Evolutionary conservation across 495 filamentous ascomycete species (phyloP).

Genomic region (Recurvomyces mirabilis): DNA sequence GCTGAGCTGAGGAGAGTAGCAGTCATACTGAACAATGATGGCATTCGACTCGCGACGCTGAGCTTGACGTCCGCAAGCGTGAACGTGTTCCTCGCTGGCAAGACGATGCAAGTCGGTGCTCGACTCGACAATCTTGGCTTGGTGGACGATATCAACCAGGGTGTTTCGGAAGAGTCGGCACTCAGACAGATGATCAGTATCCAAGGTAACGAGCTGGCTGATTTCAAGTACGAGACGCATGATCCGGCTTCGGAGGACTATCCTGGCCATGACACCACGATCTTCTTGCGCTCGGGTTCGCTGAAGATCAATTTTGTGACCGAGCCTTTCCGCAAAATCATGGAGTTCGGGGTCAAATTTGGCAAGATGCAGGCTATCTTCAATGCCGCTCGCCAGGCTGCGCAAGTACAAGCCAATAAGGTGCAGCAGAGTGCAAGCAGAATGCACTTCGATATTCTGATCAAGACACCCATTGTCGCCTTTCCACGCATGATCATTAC

Average conservation of each 20-base stretch:
- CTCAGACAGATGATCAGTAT: constrained; percentile 85
- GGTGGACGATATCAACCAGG: constrained; percentile 89
- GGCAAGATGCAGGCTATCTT: constrained; percentile 99
- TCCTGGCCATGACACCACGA: constrained; percentile 89
- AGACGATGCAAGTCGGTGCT: constrained; percentile 72
- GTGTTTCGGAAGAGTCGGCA: constrained; percentile 65
- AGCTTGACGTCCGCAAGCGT: constrained; percentile 86
- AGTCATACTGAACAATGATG: constrained; percentile 95
- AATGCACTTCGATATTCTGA: constrained; percentile 83
- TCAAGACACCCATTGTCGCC: constrained; percentile 91
- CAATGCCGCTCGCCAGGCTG: constrained; percentile 89
- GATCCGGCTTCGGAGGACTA: constrained; percentile 63
- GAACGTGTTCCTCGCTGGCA: constrained; percentile 75
- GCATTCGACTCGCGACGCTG: constrained; percentile 83
- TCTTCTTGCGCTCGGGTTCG: constrained; percentile 80
- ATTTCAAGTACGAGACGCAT: constrained; percentile 95
- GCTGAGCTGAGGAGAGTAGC: constrained; percentile 84
- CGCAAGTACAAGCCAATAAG: constrained; percentile 86
- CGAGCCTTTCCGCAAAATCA: constrained; percentile 95
- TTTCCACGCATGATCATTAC: constrained; percentile 64
- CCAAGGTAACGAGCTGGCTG: constrained; percentile 89
- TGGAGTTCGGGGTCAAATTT: constrained; percentile 95
- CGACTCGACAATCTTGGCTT: constrained; percentile 77
- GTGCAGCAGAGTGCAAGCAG: constrained; percentile 79
- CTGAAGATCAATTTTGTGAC: constrained; percentile 94